phyloP scores from a whole-genome alignment of 1,284 basidiomycete species.

The Phlebopus sp. region DNA sequence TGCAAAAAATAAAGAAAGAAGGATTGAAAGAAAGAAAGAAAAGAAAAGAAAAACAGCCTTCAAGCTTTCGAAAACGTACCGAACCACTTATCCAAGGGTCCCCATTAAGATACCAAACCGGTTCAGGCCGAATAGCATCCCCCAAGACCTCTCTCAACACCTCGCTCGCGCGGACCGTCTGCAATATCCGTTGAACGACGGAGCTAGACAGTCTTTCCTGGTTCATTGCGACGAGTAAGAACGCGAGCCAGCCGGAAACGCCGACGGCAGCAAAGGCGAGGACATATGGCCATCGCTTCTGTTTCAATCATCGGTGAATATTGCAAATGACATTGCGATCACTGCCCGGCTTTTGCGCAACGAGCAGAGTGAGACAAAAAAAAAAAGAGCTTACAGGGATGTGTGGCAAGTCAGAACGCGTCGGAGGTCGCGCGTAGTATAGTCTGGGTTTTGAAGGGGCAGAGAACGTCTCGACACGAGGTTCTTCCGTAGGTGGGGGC shows the following conservation, averaged over 20 bases:
- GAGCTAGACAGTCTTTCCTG: conserved; percentile 77
- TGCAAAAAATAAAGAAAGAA: not conserved
- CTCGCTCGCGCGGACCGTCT: conserved; percentile 50
- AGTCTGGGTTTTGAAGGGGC: conserved; percentile 35
- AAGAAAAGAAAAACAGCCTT: not conserved
- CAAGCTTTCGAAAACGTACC: conserved; percentile 38
- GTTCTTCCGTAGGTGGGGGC: conserved; percentile 21
- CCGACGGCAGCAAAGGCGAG: conserved; percentile 51
- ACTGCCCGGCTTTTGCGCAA: too few species aligned
- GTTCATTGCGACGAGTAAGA: conserved; percentile 68
- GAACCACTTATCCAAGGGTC: conserved; percentile 69
- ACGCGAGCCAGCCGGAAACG: conserved; percentile 61
- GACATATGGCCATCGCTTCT: conserved; percentile 61
- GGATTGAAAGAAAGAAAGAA: too few species aligned
- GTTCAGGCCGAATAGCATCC: conserved; percentile 66
- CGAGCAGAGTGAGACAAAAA: too few species aligned
- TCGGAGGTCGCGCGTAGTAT: conserved; percentile 33
- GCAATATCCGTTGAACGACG: conserved; percentile 63
- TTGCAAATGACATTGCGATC: too few species aligned
- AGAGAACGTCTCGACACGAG: conserved; percentile 27
- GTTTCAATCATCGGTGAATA: too few species aligned
- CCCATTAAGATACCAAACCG: conserved; percentile 75
- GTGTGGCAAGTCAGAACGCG: conserved; percentile 41
- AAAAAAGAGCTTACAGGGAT: conserved; percentile 42
- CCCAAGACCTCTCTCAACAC: conserved; percentile 55